Conservation (phyloP, 169 alveolate species). For the Eimeria brunetti region DNA sequence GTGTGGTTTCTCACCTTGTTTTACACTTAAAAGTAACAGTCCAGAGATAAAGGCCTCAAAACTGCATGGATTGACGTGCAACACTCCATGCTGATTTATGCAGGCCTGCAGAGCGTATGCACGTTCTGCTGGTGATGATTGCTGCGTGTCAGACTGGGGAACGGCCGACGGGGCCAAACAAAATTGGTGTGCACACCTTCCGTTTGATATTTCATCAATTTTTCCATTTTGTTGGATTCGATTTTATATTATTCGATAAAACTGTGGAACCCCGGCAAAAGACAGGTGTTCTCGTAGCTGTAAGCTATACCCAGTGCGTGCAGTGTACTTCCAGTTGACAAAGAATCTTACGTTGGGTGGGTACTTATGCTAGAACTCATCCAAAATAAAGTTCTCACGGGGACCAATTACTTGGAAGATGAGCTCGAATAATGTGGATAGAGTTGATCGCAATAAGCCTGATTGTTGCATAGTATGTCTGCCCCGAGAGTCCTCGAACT, state of each 20-base stretch:
- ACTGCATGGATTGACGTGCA: not conserved
- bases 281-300: not conserved
- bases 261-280: not conserved
- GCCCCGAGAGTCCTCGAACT: not conserved
- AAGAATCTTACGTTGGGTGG: not conserved
- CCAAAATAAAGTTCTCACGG: not conserved
- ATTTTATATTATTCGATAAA: not conserved
- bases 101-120: not conserved
- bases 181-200: not conserved
- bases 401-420: not conserved
- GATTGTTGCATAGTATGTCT: too few species aligned
- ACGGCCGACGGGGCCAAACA: not conserved
- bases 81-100: not conserved
- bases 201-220: not conserved
- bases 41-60: not conserved
- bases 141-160: not conserved
- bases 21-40: not conserved
- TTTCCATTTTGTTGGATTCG: not conserved
- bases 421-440: not conserved
- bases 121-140: not conserved
- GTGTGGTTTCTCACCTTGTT: conserved; percentile 7
- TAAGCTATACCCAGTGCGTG: not conserved
- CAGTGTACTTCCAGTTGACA: not conserved
- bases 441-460: too few species aligned
- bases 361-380: not conserved